These are phyloP conservation scores for Daldinia loculata DNA, from an alignment of 495 filamentous ascomycete genomes.

Conservation along the genomic window DNA sequence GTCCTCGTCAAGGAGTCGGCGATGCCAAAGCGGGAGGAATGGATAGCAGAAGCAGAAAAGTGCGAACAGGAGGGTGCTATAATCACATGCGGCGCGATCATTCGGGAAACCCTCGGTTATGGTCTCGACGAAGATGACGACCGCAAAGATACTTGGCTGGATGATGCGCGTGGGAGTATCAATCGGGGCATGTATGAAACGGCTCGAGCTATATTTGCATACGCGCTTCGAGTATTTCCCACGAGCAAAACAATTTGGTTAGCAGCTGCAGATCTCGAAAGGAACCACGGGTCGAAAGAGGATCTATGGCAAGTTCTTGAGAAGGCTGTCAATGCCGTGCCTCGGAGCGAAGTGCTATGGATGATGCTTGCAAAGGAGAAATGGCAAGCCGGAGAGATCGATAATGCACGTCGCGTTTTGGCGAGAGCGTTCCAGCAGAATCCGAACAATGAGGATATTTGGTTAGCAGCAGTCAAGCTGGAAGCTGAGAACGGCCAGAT, in stretches of 20 bases:
- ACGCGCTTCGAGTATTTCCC: slow-evolving; percentile 86
- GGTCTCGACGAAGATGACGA: slow-evolving; percentile 96
- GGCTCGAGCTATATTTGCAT: slow-evolving; percentile 90
- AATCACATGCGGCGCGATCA: slow-evolving; percentile 85
- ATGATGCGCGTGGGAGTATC: slow-evolving; percentile 84
- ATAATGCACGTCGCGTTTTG: slow-evolving; percentile 84
- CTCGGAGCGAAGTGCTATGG: slow-evolving; percentile 90
- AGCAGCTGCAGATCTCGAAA: slow-evolving; percentile 89
- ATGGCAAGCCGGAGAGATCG: slow-evolving; percentile 83
- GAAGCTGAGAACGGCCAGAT: slow-evolving; percentile 86
- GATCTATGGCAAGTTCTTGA: slow-evolving; percentile 84
- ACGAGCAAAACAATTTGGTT: slow-evolving; percentile 86
- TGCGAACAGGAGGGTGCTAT: slow-evolving; percentile 93
- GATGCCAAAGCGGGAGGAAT: slow-evolving; percentile 96
- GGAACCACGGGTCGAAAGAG: slow-evolving; percentile 87
- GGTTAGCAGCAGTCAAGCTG: slow-evolving; percentile 92
- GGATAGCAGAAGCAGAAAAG: slow-evolving; percentile 93
- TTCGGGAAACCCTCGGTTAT: slow-evolving; percentile 92
- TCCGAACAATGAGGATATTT: slow-evolving; percentile 95
- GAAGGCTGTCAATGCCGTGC: slow-evolving; percentile 92
- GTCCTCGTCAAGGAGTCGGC: slow-evolving; percentile 90
- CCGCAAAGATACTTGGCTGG: slow-evolving; percentile 92
- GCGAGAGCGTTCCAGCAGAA: slow-evolving; percentile 91
- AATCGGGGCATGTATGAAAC: slow-evolving; percentile 83
- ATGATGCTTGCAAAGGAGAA: slow-evolving; percentile 95